phyloP scores from a whole-genome alignment of 2,329 filamentous ascomycete genomes.

The Mariannaea sp. region DNA sequence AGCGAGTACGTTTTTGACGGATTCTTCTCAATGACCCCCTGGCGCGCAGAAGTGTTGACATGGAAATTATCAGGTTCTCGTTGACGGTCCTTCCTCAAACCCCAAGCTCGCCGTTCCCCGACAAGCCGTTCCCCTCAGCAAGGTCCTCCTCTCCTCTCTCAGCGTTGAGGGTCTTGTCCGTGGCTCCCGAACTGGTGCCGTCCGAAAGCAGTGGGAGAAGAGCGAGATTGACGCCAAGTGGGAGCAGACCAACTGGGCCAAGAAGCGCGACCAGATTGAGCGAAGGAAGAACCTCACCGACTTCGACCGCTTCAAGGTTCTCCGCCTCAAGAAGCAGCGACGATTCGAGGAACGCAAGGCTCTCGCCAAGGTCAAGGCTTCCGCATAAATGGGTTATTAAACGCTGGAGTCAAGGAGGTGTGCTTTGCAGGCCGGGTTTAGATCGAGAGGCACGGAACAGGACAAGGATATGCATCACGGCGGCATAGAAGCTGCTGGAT shows the following conservation, averaged over 20 bases:
- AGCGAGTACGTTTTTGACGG: constrained; percentile 82
- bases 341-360: constrained; percentile 98
- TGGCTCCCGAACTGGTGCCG: constrained; percentile 77
- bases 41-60: constrained; percentile 34
- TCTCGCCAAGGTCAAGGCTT: constrained; percentile 87
- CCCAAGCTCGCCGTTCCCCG: constrained; percentile 80
- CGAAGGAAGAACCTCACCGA: constrained; percentile 92
- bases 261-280: constrained; percentile 85
- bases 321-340: constrained; percentile 99
- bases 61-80: constrained; percentile 73
- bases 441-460: constrained; percentile 45
- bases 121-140: constrained; percentile 80
- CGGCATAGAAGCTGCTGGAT: constrained; percentile 60
- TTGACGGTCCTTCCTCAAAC: constrained; percentile 90
- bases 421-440: constrained; percentile 44
- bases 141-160: constrained; percentile 88
- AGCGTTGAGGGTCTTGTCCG: constrained; percentile 85
- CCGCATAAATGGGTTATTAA: constrained; percentile 64
- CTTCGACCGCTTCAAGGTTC: constrained; percentile 99
- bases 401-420: constrained; percentile 41
- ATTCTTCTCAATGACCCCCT: constrained; percentile 17
- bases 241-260: constrained; percentile 88
- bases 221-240: constrained; percentile 91
- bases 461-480: constrained; percentile 44
- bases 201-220: constrained; percentile 91